Percentiles rank a stretch among this genome's conserved stretches.
Evolutionary conservation across 139 green algal genomes (phyloP).

Genomic region (Ettlia oleoabundans): DNA sequence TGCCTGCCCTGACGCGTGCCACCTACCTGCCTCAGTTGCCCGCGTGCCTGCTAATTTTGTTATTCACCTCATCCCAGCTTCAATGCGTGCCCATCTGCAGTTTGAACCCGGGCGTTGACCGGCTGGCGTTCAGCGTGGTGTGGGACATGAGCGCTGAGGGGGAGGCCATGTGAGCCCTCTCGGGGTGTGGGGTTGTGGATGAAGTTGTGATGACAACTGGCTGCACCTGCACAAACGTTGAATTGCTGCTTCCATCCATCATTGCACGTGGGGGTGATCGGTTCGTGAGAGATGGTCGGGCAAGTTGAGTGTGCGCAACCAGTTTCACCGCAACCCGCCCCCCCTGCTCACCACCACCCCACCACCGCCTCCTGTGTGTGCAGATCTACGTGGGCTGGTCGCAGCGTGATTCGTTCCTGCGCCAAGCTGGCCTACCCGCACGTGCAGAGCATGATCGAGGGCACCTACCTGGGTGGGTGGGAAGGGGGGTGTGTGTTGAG

Average conservation of each 20-base stretch:
- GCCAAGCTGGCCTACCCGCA: conserved; percentile 92
- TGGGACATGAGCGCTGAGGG: conserved; percentile 83
- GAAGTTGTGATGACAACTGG: too few species aligned
- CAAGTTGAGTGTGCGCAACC: too few species aligned
- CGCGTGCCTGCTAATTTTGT: too few species aligned
- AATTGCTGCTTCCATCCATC: neutral
- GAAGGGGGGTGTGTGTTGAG: neutral
- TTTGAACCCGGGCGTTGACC: conserved; percentile 82
- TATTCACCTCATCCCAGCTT: too few species aligned
- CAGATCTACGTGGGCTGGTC: conserved; percentile 68
- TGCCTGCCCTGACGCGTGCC: too few species aligned
- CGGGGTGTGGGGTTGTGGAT: neutral
- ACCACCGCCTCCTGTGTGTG: neutral
- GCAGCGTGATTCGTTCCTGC: conserved; percentile 85
- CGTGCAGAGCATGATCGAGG: conserved; percentile 94
- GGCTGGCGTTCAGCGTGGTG: conserved; percentile 86
- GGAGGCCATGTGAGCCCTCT: conserved; percentile 11
- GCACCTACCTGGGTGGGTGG: conserved; percentile 42
- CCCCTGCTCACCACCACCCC: neutral
- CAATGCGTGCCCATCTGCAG: conserved; percentile 19
- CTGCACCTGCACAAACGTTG: too few species aligned
- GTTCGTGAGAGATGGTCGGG: too few species aligned
- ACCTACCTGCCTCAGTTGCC: too few species aligned
- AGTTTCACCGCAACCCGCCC: neutral
- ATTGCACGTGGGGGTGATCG: too few species aligned